A percentile compares a stretch with the other conserved stretches of the same genome.
phyloP scores from a whole-genome alignment of 345 rosid genomes.

The Corymbia maculata region DNA sequence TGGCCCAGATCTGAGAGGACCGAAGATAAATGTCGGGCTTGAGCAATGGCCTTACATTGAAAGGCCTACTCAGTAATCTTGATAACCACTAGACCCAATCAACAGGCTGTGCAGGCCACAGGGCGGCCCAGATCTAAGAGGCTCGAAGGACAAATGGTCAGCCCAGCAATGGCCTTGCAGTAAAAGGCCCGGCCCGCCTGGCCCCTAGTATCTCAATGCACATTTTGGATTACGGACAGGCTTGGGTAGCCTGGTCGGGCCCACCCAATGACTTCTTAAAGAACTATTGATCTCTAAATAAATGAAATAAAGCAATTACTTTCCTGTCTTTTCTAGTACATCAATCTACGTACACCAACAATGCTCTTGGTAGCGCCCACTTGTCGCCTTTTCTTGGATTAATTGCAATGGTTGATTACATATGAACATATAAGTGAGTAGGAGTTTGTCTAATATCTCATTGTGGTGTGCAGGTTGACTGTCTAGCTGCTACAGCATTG shows the following conservation, averaged over 20 bases:
- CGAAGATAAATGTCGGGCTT: neutral
- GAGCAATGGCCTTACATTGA: neutral
- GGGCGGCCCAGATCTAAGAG: neutral
- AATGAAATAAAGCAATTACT: neutral
- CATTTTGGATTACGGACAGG: neutral
- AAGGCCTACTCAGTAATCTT: neutral
- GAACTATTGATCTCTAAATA: neutral
- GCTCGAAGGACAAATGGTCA: neutral
- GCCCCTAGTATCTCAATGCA: neutral
- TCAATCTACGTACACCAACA: neutral
- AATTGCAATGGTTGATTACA: neutral
- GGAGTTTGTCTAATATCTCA: neutral
- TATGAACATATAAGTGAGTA: neutral
- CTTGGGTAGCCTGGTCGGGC: neutral
- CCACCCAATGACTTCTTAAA: neutral
- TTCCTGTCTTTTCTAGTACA: neutral
- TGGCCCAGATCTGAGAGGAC: neutral
- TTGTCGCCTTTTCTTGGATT: neutral
- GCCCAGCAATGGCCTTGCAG: neutral
- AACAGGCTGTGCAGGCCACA: neutral
- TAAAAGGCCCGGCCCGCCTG: neutral
- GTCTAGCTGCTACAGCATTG: constrained; percentile 65
- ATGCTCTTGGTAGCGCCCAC: neutral
- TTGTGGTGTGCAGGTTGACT: constrained; percentile 47
- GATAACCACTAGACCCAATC: neutral